phyloP scores from a whole-genome alignment of 2,329 filamentous ascomycete genomes.

The Cladophialophora chaetospira region DNA sequence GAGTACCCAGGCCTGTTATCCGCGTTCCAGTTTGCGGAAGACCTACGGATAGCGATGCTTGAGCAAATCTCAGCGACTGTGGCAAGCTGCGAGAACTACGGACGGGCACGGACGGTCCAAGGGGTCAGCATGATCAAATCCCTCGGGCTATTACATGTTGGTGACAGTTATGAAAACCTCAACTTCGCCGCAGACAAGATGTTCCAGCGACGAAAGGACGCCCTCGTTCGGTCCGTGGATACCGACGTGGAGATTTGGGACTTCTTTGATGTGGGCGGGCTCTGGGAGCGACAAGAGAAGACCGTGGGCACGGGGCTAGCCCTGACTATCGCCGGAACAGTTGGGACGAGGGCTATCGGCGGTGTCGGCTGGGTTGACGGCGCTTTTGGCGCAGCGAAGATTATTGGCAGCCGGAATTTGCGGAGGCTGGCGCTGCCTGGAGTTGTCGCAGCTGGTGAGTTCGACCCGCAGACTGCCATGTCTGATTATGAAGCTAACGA shows the following conservation, averaged over 20 bases:
- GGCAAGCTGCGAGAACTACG: conserved; percentile 77
- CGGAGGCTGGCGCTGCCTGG: conserved; percentile 79
- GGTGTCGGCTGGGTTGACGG: conserved; percentile 89
- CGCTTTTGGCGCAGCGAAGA: conserved; percentile 74
- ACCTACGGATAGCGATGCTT: conserved; percentile 88
- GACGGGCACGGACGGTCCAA: conserved; percentile 72
- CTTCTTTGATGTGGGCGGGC: conserved; percentile 82
- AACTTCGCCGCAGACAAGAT: conserved; percentile 90
- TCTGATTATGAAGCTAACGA: too few species aligned
- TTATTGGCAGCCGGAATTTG: conserved; percentile 79
- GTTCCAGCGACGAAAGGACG: conserved; percentile 83
- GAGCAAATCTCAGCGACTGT: conserved; percentile 82
- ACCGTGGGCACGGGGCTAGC: conserved; percentile 92
- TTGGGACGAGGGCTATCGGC: conserved; percentile 79
- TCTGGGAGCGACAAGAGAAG: conserved; percentile 92
- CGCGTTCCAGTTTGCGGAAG: conserved; percentile 90
- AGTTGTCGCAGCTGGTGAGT: conserved; percentile 75
- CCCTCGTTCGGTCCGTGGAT: conserved; percentile 79
- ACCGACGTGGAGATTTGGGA: conserved; percentile 87
- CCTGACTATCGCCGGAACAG: conserved; percentile 82
- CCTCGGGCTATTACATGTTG: conserved; percentile 83
- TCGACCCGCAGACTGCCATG: too few species aligned
- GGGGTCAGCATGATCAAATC: conserved; percentile 88
- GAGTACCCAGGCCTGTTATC: conserved; percentile 82
- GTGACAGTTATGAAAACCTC: conserved; percentile 80